Percentiles rank a stretch among this genome's conserved stretches.
These are phyloP conservation scores for Cymbidium sinense DNA, from an alignment of 106 monocot species.

Conservation along the genomic window DNA sequence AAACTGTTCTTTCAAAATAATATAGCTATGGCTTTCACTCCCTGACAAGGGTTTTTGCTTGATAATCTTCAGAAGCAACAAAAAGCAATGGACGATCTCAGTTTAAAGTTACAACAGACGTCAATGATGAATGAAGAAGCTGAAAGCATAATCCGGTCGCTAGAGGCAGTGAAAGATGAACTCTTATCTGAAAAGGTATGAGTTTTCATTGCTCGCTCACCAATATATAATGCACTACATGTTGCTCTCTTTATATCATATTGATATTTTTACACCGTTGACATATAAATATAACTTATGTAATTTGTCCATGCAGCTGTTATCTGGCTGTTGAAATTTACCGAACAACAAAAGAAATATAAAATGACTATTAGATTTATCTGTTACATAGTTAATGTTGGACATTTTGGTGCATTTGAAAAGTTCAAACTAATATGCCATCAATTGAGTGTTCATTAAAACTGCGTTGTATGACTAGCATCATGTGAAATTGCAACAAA, in stretches of 20 bases:
- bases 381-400: too few species aligned
- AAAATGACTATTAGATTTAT: too few species aligned
- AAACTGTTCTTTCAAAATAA: background rate
- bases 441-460: too few species aligned
- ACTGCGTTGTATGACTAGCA: too few species aligned
- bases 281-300: background rate
- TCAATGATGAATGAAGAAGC: slow-evolving; percentile 39
- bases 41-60: background rate
- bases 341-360: too few species aligned
- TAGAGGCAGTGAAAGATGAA: slow-evolving; percentile 29
- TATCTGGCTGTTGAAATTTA: too few species aligned
- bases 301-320: too few species aligned
- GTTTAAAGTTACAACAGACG: slow-evolving; percentile 27
- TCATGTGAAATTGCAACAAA: too few species aligned
- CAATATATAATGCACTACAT: background rate
- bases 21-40: background rate
- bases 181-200: slow-evolving; percentile 51
- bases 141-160: slow-evolving; percentile 25
- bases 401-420: too few species aligned
- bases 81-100: slow-evolving; percentile 26
- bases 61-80: slow-evolving; percentile 18
- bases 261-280: background rate
- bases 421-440: too few species aligned
- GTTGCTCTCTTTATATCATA: background rate
- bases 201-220: background rate